Conservation (phyloP, 139 green algal species). For the Coelastrella sp. region DNA sequence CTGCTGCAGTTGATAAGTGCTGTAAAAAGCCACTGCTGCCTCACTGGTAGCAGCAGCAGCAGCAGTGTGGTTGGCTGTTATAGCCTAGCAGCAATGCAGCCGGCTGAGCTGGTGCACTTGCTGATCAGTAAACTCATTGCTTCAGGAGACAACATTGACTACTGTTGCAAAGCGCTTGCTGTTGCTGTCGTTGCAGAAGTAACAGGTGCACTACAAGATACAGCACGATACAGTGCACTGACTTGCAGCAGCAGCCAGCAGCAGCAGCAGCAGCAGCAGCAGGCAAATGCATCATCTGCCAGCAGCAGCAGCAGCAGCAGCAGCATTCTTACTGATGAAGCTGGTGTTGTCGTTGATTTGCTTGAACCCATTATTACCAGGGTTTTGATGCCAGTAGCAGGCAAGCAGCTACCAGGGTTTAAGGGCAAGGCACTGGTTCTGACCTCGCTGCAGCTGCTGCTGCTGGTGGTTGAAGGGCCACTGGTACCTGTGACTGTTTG, state of each 20-base stretch:
- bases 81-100: conserved; percentile 17
- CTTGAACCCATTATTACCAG: conserved; percentile 50
- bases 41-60: conserved; percentile 23
- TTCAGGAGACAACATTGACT: conserved; percentile 5
- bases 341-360: conserved; percentile 25
- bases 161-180: conserved; percentile 53
- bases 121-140: background rate
- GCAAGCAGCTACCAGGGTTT: conserved; percentile 50
- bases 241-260: background rate
- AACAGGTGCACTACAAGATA: conserved; percentile 2
- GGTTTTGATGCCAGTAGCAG: conserved; percentile 45
- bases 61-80: background rate
- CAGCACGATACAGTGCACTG: background rate
- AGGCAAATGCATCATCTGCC: background rate
- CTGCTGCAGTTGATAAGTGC: conserved; percentile 26
- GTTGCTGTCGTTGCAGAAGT: conserved; percentile 48
- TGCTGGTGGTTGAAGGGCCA: conserved; percentile 7
- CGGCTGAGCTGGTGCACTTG: conserved; percentile 27
- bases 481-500: conserved; percentile 50
- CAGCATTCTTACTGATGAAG: background rate
- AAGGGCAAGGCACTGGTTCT: conserved; percentile 56
- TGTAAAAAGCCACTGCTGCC: background rate
- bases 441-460: conserved; percentile 46
- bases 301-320: background rate
- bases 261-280: conserved; percentile 18